Evolutionary conservation across 202 grass and related monocot genomes (phyloP).

Genomic region (Zoysia matrella): DNA sequence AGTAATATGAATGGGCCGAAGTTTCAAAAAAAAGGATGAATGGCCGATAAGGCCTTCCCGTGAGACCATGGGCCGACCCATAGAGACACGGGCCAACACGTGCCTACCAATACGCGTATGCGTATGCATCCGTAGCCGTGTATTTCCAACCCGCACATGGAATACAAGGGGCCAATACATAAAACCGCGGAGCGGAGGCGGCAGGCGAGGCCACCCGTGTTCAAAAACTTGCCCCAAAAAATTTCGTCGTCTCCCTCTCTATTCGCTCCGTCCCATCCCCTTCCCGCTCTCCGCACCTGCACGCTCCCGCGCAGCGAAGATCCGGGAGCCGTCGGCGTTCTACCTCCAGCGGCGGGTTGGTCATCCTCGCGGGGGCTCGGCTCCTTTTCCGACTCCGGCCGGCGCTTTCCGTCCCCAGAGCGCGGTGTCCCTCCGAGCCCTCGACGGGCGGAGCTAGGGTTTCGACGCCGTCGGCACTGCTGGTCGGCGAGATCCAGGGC

Average conservation of each 20-base stretch:
- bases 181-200: constrained; percentile 32
- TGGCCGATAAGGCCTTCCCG: background rate
- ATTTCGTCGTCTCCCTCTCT: constrained; percentile 14
- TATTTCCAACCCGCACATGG: background rate
- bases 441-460: constrained; percentile 46
- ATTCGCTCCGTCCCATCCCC: background rate
- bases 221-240: constrained; percentile 39
- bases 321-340: background rate
- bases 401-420: background rate
- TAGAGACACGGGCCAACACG: constrained; percentile 3
- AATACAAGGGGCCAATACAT: background rate
- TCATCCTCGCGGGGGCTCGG: background rate
- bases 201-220: constrained; percentile 42
- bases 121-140: background rate
- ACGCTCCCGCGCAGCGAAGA: background rate
- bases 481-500: constrained; percentile 41
- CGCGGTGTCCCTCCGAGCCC: background rate
- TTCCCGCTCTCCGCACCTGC: background rate
- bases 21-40: no score
- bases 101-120: background rate
- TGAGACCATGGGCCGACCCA: background rate
- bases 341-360: background rate
- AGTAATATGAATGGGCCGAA: background rate
- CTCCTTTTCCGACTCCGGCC: background rate
- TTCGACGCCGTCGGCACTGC: constrained; percentile 1